A percentile compares a stretch with the other conserved stretches of the same genome.
These are phyloP conservation scores for Hypoxylon rickii DNA, from an alignment of 495 filamentous ascomycete genomes.

Conservation along the genomic window DNA sequence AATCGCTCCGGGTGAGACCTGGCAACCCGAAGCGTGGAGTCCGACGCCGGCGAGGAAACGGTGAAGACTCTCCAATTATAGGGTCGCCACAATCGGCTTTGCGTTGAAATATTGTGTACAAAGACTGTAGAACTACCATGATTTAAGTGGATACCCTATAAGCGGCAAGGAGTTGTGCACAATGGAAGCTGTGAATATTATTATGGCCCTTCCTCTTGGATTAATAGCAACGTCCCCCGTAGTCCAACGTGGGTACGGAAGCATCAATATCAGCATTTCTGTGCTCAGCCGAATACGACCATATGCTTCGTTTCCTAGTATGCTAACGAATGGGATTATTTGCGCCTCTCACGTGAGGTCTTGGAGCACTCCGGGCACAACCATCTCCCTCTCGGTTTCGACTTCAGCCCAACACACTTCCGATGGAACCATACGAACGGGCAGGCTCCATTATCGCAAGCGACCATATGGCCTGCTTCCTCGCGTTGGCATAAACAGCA, in stretches of 20 bases:
- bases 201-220: no score
- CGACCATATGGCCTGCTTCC: slow-evolving; percentile 96
- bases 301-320: no score
- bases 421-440: slow-evolving; percentile 97
- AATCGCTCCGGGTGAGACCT: slow-evolving; percentile 66
- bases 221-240: no score
- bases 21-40: slow-evolving; percentile 77
- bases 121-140: slow-evolving; percentile 10
- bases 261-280: no score
- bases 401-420: slow-evolving; percentile 84
- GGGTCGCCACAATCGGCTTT: no score
- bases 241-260: no score
- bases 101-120: slow-evolving; percentile 22
- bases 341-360: slow-evolving; percentile 6
- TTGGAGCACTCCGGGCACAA: slow-evolving; percentile 78
- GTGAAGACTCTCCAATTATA: no score
- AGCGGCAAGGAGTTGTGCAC: no score
- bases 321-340: not conserved
- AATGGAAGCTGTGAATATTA: no score
- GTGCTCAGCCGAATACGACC: no score
- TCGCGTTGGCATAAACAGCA: slow-evolving; percentile 89
- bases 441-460: slow-evolving; percentile 89
- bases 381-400: slow-evolving; percentile 88
- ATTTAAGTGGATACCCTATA: slow-evolving; percentile 2
- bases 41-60: slow-evolving; percentile 50